Evolutionary conservation across 345 rosid species (phyloP), one percentile per base, ranked within the genome.

Genomic region (Tarenaya hassleriana): DNA sequence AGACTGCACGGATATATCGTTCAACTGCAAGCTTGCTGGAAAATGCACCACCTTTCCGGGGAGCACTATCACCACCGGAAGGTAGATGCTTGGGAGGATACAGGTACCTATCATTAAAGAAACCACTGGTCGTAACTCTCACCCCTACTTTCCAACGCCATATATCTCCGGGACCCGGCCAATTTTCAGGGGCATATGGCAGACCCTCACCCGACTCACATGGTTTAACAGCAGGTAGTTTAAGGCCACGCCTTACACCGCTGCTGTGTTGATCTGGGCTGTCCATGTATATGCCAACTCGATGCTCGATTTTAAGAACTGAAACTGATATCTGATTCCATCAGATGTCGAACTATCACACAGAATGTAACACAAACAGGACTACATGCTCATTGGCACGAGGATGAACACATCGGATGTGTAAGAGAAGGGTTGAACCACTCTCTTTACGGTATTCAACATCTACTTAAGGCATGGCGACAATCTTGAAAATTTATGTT

Each of bases 91-190:
- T 68, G 1, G 96, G 98, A 65, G 73, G 81, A 71, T 77, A 91
- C 10, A 91, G 53, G 69, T 80, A 86, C 43, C 86, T 77, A 70
- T 82, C 88, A 48, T 46, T 4, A 62, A 54, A 78, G 63, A 43
- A 52, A 12, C 83, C 88, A 16, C 62, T 33, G 15, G 10, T 15
- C 37, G 32, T 56, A n/a, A 71, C 39, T 60, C 86, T 71, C 31
- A 55, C 80, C 41, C 90, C 88, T n/a, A 70, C 87, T 39, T 47
- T 82, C 90, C 95, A 86, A 7, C 58, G 47, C 87, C 90, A 78
- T 34, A 40, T 68, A 62, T 80, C 91, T 50, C 88, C 91, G 3
- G 73, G 81, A 1, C 47, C 58, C 32, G 88, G 91, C 82, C 81
- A 83, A 64, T 83, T 70, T 8, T 56, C 66, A 33, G 90, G 90